Evolutionary conservation across 225 moss, liverwort and hornwort species (phyloP), one percentile per base, ranked within the genome.

Genomic region (Rhytidiadelphus loreus): DNA sequence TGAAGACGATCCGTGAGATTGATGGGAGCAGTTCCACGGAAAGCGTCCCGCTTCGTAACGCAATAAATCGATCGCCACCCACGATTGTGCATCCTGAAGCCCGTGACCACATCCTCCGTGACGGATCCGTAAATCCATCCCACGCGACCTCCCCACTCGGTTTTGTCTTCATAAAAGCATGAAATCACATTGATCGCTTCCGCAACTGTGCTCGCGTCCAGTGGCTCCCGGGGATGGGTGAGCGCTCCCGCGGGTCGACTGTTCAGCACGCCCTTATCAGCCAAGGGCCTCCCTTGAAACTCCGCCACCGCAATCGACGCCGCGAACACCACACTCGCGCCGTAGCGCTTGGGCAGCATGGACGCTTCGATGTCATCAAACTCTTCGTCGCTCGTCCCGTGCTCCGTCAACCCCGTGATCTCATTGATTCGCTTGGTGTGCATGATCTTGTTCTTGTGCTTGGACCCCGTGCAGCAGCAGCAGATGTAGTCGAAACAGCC

Each of bases 91-190:
- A 96, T 96, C 6, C 96, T 94, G 76, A 93, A 96, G 2, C 96
- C 96, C 18, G 96, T 96, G 55, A 96, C 96, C 57, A 96, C 96
- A 87, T 96, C 96, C 87, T 96, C 96, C 41, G 96, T 96, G 33
- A 96, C 96, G 23, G 96, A 96, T 4, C 96, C 96, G 63, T 96
- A 96, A 89, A 96, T 96, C 96, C 96, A 96, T 37, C 96, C 96
- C 56, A 96, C 96, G 60, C 96, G 94, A 82, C 91, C 86, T 32
- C 96, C 96, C 96, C 96, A 96, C 89, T 96, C 96, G 2, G 96
- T 95, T 90, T 96, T 96, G 53, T 96, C 95, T 56, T 96, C 96
- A 57, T 96, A 96, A 59, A 94, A 96, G 56, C 96, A 96, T 22
- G 96, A 96, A 22, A 96, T 95, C 43, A 96, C 96, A 43, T 90